Evolutionary conservation across 2,329 filamentous ascomycete genomes (phyloP).

Genomic region (Beauveria varroae): DNA sequence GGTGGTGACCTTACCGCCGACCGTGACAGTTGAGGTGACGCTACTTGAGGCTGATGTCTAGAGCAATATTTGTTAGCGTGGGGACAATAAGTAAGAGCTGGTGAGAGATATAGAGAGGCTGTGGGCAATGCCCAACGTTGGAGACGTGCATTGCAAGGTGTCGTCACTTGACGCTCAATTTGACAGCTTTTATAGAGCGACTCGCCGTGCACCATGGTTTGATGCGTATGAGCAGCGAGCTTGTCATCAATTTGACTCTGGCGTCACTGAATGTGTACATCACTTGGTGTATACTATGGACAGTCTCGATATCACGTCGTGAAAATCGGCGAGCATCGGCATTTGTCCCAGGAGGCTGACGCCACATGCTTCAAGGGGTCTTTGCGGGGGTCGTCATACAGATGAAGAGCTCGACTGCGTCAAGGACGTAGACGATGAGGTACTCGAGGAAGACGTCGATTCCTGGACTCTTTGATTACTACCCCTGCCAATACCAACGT

Average conservation of each 20-base stretch:
- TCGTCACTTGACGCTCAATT: not conserved
- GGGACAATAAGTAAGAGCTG: not conserved
- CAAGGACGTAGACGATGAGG: slow-evolving; percentile 26
- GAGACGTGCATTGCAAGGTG: too few species aligned
- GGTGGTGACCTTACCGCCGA: slow-evolving; percentile 44
- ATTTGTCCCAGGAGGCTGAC: not conserved
- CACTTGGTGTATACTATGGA: not conserved
- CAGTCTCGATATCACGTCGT: not conserved
- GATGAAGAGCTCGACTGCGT: slow-evolving; percentile 29
- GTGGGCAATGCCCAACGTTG: not conserved
- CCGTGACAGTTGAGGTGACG: slow-evolving; percentile 45
- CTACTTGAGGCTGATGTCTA: not conserved
- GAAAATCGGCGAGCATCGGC: not conserved
- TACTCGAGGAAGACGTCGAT: slow-evolving; percentile 21
- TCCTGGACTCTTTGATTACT: slow-evolving; percentile 23
- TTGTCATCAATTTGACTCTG: not conserved
- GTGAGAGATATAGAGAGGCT: not conserved
- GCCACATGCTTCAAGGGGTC: not conserved
- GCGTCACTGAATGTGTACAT: not conserved
- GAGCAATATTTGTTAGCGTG: not conserved
- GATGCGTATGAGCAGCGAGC: not conserved
- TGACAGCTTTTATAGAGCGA: not conserved
- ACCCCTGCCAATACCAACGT: slow-evolving; percentile 19
- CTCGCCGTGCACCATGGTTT: not conserved
- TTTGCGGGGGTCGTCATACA: slow-evolving; percentile 1